These are phyloP conservation scores for Pleurotus citrinopileatus DNA, from an alignment of 768 basidiomycete genomes.

Conservation along the genomic window DNA sequence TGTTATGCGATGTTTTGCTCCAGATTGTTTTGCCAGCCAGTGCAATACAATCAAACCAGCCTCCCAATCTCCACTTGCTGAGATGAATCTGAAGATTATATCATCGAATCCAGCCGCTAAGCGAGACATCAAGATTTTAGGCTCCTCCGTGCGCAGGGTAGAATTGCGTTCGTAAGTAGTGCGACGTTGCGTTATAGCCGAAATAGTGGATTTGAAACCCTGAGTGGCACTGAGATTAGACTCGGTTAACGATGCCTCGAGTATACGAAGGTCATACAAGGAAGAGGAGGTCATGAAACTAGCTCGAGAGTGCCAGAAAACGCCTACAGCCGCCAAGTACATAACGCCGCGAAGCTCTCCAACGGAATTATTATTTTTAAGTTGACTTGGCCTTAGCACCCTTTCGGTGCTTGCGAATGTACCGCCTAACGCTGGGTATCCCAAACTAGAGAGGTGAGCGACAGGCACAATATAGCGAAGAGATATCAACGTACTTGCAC, in stretches of 20 bases:
- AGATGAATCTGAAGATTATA: constrained; percentile 10
- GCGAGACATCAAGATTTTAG: constrained; percentile 11
- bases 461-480: constrained; percentile 7
- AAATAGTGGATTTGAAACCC: neutral
- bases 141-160: constrained; percentile 5
- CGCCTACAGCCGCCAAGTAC: neutral
- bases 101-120: constrained; percentile 1
- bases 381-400: constrained; percentile 30
- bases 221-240: constrained; percentile 5
- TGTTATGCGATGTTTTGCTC: neutral
- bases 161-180: constrained; percentile 1
- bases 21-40: no score
- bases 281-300: no score
- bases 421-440: constrained; percentile 52
- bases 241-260: neutral
- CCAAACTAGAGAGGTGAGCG: constrained; percentile 51
- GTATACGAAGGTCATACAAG: no score
- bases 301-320: no score
- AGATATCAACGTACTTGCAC: constrained; percentile 50
- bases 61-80: constrained; percentile 9
- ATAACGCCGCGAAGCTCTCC: no score
- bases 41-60: neutral
- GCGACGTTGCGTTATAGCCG: constrained; percentile 2
- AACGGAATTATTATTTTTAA: no score
- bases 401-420: constrained; percentile 37